phyloP scores from a whole-genome alignment of 106 monocot species.

The Agapanthus africanus region DNA sequence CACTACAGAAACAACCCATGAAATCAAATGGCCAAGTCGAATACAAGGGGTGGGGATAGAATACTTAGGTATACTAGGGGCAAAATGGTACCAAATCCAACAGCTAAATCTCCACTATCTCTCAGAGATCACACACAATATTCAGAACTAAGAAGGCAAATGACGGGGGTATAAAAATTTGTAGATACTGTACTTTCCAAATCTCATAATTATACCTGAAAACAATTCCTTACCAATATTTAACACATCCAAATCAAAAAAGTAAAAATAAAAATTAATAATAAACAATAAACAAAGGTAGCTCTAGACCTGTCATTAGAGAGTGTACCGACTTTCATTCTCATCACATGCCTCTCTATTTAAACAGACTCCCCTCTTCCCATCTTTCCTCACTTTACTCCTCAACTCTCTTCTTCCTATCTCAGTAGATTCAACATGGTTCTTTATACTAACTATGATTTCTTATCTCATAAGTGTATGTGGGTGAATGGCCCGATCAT shows the following conservation, averaged over 20 bases:
- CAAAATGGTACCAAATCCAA: neutral
- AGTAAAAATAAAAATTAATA: neutral
- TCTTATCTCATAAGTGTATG: slow-evolving; percentile 18
- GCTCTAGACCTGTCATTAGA: neutral
- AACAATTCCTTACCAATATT: neutral
- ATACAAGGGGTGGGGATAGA: neutral
- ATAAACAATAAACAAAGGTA: no score
- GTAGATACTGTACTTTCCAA: neutral
- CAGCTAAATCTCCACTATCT: slow-evolving; percentile 1
- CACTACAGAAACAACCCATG: no score
- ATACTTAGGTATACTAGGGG: neutral
- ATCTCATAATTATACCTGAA: neutral
- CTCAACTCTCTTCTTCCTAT: slow-evolving; percentile 4
- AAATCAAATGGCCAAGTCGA: no score
- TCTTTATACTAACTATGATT: slow-evolving; percentile 11
- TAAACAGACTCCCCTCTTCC: slow-evolving; percentile 1
- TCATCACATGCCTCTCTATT: slow-evolving; percentile 3
- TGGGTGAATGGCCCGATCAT: slow-evolving; percentile 50
- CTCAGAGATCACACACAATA: neutral
- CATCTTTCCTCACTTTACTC: neutral
- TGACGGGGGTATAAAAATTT: neutral
- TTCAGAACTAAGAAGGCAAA: neutral
- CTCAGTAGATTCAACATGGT: no score
- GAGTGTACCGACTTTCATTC: slow-evolving; percentile 1
- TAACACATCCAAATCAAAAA: neutral